These are phyloP conservation scores for Acanthamoeba culbertsoni DNA, from an alignment of 208 protist species.

Conservation along the genomic window DNA sequence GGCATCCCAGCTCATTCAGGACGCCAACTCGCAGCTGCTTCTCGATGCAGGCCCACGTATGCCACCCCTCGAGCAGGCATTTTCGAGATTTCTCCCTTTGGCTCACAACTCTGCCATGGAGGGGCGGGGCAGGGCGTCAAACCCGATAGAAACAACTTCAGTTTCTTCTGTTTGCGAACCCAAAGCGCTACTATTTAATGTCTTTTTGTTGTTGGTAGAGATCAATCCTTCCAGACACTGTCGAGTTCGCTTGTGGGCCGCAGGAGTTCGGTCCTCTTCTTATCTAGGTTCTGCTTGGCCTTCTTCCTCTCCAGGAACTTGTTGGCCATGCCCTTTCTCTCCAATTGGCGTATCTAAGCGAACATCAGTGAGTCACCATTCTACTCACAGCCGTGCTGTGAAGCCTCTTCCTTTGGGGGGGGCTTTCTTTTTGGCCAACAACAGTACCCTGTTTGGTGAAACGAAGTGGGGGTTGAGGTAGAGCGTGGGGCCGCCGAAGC, in stretches of 20 bases:
- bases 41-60: too few species aligned
- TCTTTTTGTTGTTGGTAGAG: constrained; percentile 44
- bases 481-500: constrained; percentile 92
- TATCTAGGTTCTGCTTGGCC: background rate
- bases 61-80: too few species aligned
- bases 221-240: background rate
- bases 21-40: too few species aligned
- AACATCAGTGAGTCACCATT: background rate
- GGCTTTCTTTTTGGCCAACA: too few species aligned
- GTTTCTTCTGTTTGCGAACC: too few species aligned
- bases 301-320: constrained; percentile 54
- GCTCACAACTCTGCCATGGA: too few species aligned
- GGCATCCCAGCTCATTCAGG: too few species aligned
- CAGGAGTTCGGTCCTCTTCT: constrained; percentile 30
- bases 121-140: too few species aligned
- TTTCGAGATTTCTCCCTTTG: too few species aligned
- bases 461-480: constrained; percentile 90
- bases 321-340: constrained; percentile 13
- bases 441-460: constrained; percentile 71
- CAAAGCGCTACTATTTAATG: background rate
- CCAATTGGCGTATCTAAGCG: background rate
- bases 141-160: too few species aligned
- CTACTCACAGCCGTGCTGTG: background rate
- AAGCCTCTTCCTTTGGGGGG: too few species aligned
- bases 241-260: background rate